Base-by-base conservation (phyloP, 75 land plant species). In the Sequoiadendron giganteum region DNA sequence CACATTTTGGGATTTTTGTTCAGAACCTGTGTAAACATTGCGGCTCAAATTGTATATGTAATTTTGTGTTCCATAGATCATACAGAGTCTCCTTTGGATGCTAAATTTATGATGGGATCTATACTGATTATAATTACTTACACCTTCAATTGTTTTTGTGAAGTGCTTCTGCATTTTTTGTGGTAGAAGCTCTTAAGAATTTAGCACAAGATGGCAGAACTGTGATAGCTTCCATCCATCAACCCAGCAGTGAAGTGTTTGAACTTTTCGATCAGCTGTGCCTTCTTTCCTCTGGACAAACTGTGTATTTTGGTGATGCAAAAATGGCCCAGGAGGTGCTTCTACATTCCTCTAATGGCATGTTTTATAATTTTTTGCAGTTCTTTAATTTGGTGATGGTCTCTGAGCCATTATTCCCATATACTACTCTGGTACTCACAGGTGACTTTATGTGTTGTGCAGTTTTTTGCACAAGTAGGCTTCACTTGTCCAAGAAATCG, bases 201-300 rank as follows among this genome's bases (percentile, higher is more conserved):
- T 81, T 93, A 5, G 93, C 98, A 38, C 76, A 77, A 43, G 93
- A 96, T 56, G 93, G 93, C 25, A 91, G 91, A 87, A 95, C 95
- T 7, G 93, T 96, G 28, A 87, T 96, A 48, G 89, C 92, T 14
- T 95, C 96, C 61, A 90, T 95, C 49, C 96, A 95, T 89, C 96
- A 95, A 77, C 96, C 96, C 14, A 95, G 93, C 83, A 94, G 96
- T 56, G 93, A 95, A 85, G 92, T 95, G 1, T 95, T 94, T 79
- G 87, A 87, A 70, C 93, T 95, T 32, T 94, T 96, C 65, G 90
- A 95, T 85, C 86, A 89, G 52, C 89, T 96, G 40, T 89, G 83
- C 45, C 93, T 96, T 36, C 90, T 96, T 19, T 92, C 98, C 1
- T 83, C 49, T 32, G 98, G 98, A 32, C 88, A 82, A 73, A 87